phyloP scores from a whole-genome alignment of 805 yeast species.

The Metschnikowia cerradonensis region DNA sequence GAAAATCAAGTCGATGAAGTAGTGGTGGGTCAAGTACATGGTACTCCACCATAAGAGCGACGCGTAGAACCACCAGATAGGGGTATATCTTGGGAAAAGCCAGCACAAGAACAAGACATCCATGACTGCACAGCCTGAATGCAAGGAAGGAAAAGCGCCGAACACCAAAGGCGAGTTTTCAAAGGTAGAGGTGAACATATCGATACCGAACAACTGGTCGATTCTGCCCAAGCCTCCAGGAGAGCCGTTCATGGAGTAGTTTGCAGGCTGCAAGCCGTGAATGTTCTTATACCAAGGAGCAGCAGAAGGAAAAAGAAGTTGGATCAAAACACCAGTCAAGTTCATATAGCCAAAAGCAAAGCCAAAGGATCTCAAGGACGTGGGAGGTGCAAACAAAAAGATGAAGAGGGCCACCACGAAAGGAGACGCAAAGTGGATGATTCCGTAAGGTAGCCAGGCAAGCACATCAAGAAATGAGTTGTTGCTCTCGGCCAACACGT shows the following conservation, averaged over 20 bases:
- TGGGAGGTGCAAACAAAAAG: slow-evolving; percentile 90
- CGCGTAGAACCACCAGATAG: slow-evolving; percentile 73
- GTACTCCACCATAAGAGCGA: slow-evolving; percentile 98
- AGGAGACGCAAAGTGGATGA: slow-evolving; percentile 87
- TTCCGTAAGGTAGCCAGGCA: slow-evolving; percentile 95
- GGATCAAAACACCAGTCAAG: slow-evolving; percentile 76
- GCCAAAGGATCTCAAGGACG: slow-evolving; percentile 74
- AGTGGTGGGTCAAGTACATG: slow-evolving; percentile 96
- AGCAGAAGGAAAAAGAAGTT: slow-evolving; percentile 85
- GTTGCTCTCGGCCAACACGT: slow-evolving; percentile 72
- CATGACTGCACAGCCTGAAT: slow-evolving; percentile 92
- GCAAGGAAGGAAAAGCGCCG: slow-evolving; percentile 86
- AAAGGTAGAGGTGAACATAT: slow-evolving; percentile 79
- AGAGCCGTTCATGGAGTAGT: slow-evolving; percentile 86
- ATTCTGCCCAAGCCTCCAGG: slow-evolving; percentile 94
- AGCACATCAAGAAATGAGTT: slow-evolving; percentile 66
- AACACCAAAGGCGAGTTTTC: slow-evolving; percentile 86
- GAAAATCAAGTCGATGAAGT: slow-evolving; percentile 88
- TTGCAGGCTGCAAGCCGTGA: slow-evolving; percentile 85
- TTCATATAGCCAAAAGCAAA: slow-evolving; percentile 96
- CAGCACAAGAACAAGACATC: slow-evolving; percentile 83
- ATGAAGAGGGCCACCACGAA: slow-evolving; percentile 75
- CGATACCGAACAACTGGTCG: slow-evolving; percentile 72
- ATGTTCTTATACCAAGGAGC: slow-evolving; percentile 94
- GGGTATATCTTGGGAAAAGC: slow-evolving; percentile 68